These are phyloP conservation scores for Vicia faba DNA, from an alignment of 306 rosid genomes.

Conservation along the genomic window DNA sequence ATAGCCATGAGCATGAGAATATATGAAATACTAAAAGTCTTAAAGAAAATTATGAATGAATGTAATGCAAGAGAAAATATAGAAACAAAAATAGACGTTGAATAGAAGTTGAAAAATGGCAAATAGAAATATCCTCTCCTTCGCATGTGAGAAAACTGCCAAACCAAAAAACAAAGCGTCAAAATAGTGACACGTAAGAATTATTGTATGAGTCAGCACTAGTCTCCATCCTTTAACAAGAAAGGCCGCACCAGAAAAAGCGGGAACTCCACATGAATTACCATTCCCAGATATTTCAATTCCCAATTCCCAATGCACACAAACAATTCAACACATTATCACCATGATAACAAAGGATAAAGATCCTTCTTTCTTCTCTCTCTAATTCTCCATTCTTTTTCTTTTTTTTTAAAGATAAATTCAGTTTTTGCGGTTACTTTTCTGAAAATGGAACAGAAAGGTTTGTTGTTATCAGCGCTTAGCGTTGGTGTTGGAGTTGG, in stretches of 20 bases:
- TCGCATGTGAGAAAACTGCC: constrained; percentile 28
- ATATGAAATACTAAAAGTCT: no score
- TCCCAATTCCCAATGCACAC: constrained; percentile 27
- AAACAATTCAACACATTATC: background rate
- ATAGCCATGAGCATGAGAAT: no score
- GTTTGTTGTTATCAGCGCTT: constrained; percentile 63
- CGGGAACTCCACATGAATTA: constrained; percentile 38
- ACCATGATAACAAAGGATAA: background rate
- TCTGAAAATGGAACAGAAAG: constrained; percentile 59
- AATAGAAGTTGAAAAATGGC: background rate
- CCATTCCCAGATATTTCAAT: constrained; percentile 45
- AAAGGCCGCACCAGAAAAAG: constrained; percentile 27
- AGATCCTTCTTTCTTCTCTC: background rate
- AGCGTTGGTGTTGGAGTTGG: constrained; percentile 83
- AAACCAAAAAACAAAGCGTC: constrained; percentile 43
- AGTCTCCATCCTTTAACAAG: constrained; percentile 5
- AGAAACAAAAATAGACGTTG: background rate
- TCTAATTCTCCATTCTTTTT: background rate
- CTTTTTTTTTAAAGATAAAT: background rate
- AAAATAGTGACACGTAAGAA: constrained; percentile 53
- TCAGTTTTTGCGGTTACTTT: background rate
- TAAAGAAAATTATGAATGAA: no score
- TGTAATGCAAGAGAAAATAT: no score
- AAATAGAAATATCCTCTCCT: constrained; percentile 1
- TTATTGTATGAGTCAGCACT: constrained; percentile 4